These are phyloP conservation scores for Pleurotus platypus DNA, from an alignment of 768 basidiomycete genomes.

Conservation along the genomic window DNA sequence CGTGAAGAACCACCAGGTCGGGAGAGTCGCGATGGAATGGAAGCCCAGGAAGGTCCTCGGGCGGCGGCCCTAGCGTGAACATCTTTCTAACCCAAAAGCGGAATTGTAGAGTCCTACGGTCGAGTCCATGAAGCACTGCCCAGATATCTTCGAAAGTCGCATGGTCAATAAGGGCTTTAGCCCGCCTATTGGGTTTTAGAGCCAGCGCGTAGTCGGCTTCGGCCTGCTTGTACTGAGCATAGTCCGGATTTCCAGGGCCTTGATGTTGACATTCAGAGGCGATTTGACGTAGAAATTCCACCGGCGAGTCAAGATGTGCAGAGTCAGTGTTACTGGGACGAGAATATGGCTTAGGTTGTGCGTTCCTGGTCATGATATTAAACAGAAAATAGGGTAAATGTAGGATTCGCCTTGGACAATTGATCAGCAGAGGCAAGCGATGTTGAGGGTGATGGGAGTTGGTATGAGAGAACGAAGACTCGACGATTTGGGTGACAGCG, in stretches of 20 bases:
- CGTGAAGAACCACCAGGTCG: conserved; percentile 57
- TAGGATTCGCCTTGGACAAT: no score
- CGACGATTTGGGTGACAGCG: no score
- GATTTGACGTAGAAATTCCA: no score
- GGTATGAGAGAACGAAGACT: no score
- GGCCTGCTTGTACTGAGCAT: conserved; percentile 55
- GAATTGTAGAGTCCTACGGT: conserved; percentile 57
- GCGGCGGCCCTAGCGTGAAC: conserved; percentile 49
- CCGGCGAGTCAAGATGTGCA: no score
- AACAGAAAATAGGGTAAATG: no score
- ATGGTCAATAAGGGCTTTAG: conserved; percentile 73
- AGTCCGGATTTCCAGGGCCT: conserved; percentile 41
- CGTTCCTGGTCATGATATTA: no score
- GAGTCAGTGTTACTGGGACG: no score
- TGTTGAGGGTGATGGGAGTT: no score
- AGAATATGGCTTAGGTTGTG: no score
- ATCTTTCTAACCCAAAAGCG: conserved; percentile 84
- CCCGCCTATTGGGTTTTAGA: conserved; percentile 49
- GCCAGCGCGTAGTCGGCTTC: conserved; percentile 55
- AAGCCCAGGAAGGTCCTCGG: conserved; percentile 15
- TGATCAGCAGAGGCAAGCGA: no score
- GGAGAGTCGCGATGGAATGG: conserved; percentile 1
- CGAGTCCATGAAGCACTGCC: conserved; percentile 58
- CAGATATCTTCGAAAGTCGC: conserved; percentile 70
- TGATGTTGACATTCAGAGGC: no score